A percentile compares a stretch with the other conserved stretches of the same genome.
These are phyloP conservation scores for Chrysanthemum lavandulifolium DNA, from an alignment of 129 eudicot species.

Conservation along the genomic window DNA sequence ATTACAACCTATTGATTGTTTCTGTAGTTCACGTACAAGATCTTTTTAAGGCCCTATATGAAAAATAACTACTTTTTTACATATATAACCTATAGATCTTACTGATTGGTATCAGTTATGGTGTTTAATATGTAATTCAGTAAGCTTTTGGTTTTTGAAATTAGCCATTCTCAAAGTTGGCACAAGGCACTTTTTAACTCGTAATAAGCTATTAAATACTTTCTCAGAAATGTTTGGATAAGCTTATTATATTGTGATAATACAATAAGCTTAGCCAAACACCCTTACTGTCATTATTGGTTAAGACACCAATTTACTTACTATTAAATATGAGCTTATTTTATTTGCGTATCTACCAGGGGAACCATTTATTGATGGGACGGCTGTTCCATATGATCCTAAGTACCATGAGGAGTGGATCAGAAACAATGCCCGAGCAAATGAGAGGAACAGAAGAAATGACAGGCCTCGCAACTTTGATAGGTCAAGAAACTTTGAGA, in stretches of 20 bases:
- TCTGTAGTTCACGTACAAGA: constrained; percentile 8
- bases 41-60: background rate
- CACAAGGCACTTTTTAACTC: too few relatives aligned
- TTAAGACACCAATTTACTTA: background rate
- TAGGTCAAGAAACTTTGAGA: constrained; percentile 76
- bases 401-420: constrained; percentile 99
- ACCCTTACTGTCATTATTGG: too few relatives aligned
- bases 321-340: background rate
- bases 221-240: too few relatives aligned
- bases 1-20: constrained; percentile 11
- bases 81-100: background rate
- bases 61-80: background rate
- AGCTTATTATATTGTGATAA: too few relatives aligned
- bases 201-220: too few relatives aligned
- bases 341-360: constrained; percentile 41
- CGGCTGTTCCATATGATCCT: constrained; percentile 92
- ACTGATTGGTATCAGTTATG: background rate
- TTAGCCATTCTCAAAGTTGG: too few relatives aligned
- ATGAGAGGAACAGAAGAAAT: constrained; percentile 86
- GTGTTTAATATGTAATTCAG: too few relatives aligned
- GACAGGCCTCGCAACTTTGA: constrained; percentile 91
- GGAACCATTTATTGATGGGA: constrained; percentile 88
- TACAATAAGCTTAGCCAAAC: too few relatives aligned
- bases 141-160: too few relatives aligned
- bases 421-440: constrained; percentile 82